A percentile compares a stretch with the other conserved stretches of the same genome.
phyloP scores from a whole-genome alignment of 108 stramenopile genomes.

The Skeletonema tropicum region DNA sequence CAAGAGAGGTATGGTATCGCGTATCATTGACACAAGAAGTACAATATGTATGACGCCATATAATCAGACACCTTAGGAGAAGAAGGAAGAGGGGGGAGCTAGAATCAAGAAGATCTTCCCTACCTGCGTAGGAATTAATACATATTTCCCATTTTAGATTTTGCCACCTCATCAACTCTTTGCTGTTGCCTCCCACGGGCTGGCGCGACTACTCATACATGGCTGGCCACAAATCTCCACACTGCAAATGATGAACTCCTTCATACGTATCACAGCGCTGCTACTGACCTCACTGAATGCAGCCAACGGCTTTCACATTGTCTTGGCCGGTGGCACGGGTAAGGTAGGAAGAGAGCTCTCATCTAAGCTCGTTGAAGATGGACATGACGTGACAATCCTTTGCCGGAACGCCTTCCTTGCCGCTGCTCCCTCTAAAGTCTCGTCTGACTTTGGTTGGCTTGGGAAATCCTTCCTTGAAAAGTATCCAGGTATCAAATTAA shows the following conservation, averaged over 20 bases:
- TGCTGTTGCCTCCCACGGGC: too few species aligned
- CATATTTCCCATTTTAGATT: too few species aligned
- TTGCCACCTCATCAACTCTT: too few species aligned
- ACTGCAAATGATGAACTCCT: background rate
- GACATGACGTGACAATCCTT: constrained; percentile 77
- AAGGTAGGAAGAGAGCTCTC: constrained; percentile 58
- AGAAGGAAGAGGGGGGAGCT: too few species aligned
- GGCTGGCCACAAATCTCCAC: too few species aligned
- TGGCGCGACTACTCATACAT: too few species aligned
- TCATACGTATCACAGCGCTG: constrained; percentile 3
- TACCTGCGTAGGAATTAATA: too few species aligned
- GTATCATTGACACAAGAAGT: too few species aligned
- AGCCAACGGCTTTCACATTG: constrained; percentile 57
- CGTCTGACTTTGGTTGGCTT: constrained; percentile 78
- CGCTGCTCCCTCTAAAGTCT: constrained; percentile 70
- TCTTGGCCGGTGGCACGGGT: constrained; percentile 84
- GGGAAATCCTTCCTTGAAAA: constrained; percentile 63
- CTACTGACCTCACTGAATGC: background rate
- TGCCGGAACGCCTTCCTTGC: constrained; percentile 84
- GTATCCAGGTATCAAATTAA: constrained; percentile 58
- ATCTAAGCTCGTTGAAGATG: constrained; percentile 42
- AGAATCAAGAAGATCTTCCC: too few species aligned
- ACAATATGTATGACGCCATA: too few species aligned
- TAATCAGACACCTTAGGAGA: too few species aligned
- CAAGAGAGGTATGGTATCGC: too few species aligned